Evolutionary conservation across 306 rosid genomes (phyloP).

Genomic region (Senna siamea): DNA sequence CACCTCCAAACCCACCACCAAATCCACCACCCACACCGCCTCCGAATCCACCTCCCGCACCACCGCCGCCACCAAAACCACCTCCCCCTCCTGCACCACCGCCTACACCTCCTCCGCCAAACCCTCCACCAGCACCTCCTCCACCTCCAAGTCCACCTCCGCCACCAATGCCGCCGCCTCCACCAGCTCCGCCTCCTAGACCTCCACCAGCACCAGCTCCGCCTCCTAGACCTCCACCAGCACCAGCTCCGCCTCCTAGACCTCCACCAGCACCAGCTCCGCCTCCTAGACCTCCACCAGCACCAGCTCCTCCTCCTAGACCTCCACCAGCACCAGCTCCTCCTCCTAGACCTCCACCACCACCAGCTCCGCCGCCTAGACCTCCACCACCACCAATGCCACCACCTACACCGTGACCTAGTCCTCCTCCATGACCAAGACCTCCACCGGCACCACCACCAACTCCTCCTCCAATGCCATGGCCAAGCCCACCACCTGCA

Average conservation of each 20-base stretch:
- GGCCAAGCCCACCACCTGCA: background rate
- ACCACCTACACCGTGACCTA: background rate
- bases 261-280: constrained; percentile 44
- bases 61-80: background rate
- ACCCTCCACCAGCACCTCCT: constrained; percentile 21
- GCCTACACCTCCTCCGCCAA: constrained; percentile 39
- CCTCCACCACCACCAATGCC: constrained; percentile 26
- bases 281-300: background rate
- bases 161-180: background rate
- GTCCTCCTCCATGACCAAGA: background rate
- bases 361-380: constrained; percentile 12
- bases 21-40: constrained; percentile 28
- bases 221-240: background rate
- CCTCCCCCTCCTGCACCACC: background rate
- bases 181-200: constrained; percentile 31
- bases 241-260: background rate
- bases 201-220: constrained; percentile 23
- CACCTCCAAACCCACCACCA: background rate
- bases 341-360: constrained; percentile 11
- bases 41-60: background rate
- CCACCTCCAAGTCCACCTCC: constrained; percentile 38
- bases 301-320: constrained; percentile 8
- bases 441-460: constrained; percentile 37
- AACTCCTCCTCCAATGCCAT: background rate
- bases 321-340: no score